Evolutionary conservation across 176 grass and related monocot genomes (phyloP).

Genomic region (Rhynchospora breviuscula): DNA sequence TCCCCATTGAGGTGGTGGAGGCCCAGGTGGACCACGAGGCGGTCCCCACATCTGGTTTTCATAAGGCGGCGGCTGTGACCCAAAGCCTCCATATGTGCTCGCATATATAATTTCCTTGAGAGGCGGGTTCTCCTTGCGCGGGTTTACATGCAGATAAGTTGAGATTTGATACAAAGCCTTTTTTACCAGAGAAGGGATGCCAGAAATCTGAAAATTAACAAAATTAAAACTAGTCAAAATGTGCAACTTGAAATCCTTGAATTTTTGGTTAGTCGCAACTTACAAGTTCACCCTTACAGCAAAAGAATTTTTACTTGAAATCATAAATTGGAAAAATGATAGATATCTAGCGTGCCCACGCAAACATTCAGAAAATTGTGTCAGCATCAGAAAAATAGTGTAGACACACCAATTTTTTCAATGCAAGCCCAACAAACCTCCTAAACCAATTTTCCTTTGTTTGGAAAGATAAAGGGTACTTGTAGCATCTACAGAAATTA

Average conservation of each 20-base stretch:
- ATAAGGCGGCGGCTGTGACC: slow-evolving; percentile 37
- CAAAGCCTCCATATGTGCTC: slow-evolving; percentile 55
- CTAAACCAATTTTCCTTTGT: not conserved
- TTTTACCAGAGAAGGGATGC: slow-evolving; percentile 60
- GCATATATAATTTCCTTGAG: slow-evolving; percentile 89
- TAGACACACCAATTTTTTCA: not conserved
- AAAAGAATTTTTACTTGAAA: not conserved
- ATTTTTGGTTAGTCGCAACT: not conserved
- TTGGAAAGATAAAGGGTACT: slow-evolving; percentile 8
- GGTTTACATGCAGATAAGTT: slow-evolving; percentile 77
- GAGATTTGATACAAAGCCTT: slow-evolving; percentile 94
- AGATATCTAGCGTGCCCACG: not conserved
- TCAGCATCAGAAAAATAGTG: not conserved
- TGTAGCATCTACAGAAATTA: slow-evolving; percentile 27
- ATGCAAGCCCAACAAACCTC: slow-evolving; percentile 25
- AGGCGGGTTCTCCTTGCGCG: slow-evolving; percentile 79
- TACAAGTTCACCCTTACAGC: not conserved
- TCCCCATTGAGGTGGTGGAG: slow-evolving; percentile 34
- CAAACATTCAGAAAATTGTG: not conserved
- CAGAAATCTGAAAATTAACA: slow-evolving; percentile 57
- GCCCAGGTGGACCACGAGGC: slow-evolving; percentile 23
- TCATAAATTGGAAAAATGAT: not conserved
- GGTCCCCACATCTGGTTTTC: slow-evolving; percentile 35
- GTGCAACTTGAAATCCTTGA: not conserved
- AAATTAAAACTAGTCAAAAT: not conserved